phyloP scores from a whole-genome alignment of 2,329 filamentous ascomycete genomes.

The Apiospora koreana region DNA sequence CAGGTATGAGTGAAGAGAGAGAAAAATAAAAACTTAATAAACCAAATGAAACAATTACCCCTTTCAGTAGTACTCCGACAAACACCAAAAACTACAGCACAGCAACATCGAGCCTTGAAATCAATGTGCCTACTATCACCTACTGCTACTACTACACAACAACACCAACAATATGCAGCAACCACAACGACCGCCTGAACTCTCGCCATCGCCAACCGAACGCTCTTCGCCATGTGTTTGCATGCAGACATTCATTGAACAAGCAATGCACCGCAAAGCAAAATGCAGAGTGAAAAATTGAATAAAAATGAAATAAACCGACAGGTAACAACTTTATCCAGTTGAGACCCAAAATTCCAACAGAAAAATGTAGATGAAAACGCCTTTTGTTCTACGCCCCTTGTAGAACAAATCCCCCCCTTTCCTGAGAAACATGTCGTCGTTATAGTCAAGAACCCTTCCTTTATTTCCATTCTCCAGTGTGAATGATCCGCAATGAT shows the following conservation, averaged over 20 bases:
- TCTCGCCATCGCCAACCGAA: neutral
- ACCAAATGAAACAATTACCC: neutral
- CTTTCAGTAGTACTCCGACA: neutral
- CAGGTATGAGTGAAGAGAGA: neutral
- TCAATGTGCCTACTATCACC: neutral
- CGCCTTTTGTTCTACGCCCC: neutral
- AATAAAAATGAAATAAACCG: neutral
- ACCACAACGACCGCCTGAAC: neutral
- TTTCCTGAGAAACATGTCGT: neutral
- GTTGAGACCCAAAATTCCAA: neutral
- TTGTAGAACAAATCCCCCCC: neutral
- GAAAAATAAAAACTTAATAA: neutral
- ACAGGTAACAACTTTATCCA: neutral
- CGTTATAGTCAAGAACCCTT: constrained; percentile 2
- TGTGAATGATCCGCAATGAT: neutral
- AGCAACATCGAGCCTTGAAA: neutral
- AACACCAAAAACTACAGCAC: neutral
- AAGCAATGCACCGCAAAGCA: constrained; percentile 4
- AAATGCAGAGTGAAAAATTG: neutral
- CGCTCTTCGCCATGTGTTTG: constrained; percentile 3
- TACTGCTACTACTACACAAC: neutral
- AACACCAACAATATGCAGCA: neutral
- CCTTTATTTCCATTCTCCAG: constrained; percentile 3
- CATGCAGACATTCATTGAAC: neutral
- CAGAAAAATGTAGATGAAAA: neutral